Evolutionary conservation across 306 rosid species (phyloP), one percentile per base, ranked within the genome.

Genomic region (Senna tora): DNA sequence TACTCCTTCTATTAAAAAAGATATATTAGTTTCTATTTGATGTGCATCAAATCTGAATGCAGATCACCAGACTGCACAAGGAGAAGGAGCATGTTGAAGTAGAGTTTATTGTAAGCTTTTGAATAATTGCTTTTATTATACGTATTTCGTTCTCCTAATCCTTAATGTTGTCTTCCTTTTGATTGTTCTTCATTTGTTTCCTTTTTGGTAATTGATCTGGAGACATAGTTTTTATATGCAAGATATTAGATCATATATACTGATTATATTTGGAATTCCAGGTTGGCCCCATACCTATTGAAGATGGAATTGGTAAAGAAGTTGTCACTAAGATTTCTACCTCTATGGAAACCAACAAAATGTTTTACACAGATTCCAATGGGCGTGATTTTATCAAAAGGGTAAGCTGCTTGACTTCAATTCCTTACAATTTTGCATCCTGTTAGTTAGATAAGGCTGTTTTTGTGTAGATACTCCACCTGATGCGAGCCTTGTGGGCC

Each of bases 221-320:
- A 36, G 66, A 65, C 71, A 49, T 53, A 33, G 8, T 30, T 71
- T 52, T 30, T 56, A 19, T 41, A 49, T 19, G 13, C 36, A 49
- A 9, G 42, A 61, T 61, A 32, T 45, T 77, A 46, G 52, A 54
- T 55, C 72, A 25, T 72, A 76, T 66, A 43, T 58, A 67, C 73
- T 47, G 54, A 22, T 51, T 16, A 47, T 62, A 72, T 63, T 72
- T 76, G 52, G 21, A 69, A 57, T 66, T 67, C 74, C 81, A 94
- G 99, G 95, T 91, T 79, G 99, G 99, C 62, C 99, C 99, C 21
- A 76, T 94, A 85, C 99, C 99, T 34, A 64, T 89, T 79, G 90
- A 86, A 69, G 99, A 94, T 77, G 96, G 96, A 79, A 72, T 74
- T 21, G 97, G 99, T 47, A 94, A 91, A 85, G 99, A 94, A 76